phyloP scores from a whole-genome alignment of 139 green algal species.

The Tetraselmis striata region DNA sequence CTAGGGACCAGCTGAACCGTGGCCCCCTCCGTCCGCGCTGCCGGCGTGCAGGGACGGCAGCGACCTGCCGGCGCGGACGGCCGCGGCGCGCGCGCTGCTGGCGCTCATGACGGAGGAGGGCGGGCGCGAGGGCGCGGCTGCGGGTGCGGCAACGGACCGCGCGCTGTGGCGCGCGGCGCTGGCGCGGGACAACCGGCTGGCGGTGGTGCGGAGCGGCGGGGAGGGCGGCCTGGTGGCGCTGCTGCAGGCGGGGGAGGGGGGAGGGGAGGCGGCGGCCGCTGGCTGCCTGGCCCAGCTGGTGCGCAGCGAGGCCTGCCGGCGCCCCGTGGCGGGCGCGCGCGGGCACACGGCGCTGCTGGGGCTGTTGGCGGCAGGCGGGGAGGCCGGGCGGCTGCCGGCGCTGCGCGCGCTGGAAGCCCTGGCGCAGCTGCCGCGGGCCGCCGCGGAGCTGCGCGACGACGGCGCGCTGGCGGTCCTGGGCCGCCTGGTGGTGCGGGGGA shows the following conservation, averaged over 20 bases:
- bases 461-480: not conserved
- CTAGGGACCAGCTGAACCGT: no score
- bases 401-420: not conserved
- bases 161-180: not conserved
- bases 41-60: no score
- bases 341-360: not conserved
- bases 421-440: no score
- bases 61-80: no score
- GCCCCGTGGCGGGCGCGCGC: no score
- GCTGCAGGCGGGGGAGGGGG: not conserved
- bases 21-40: no score
- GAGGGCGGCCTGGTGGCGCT: not conserved
- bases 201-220: not conserved
- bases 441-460: not conserved
- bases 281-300: not conserved
- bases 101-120: no score
- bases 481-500: no score
- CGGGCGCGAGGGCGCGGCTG: no score
- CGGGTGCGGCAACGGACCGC: no score
- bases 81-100: no score
- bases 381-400: not conserved
- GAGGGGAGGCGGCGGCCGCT: not conserved
- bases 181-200: not conserved
- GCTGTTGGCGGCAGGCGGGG: not conserved
- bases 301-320: not conserved